Evolutionary conservation across 164 flowering plant species (phyloP).

Genomic region (Chimonanthus praecox): DNA sequence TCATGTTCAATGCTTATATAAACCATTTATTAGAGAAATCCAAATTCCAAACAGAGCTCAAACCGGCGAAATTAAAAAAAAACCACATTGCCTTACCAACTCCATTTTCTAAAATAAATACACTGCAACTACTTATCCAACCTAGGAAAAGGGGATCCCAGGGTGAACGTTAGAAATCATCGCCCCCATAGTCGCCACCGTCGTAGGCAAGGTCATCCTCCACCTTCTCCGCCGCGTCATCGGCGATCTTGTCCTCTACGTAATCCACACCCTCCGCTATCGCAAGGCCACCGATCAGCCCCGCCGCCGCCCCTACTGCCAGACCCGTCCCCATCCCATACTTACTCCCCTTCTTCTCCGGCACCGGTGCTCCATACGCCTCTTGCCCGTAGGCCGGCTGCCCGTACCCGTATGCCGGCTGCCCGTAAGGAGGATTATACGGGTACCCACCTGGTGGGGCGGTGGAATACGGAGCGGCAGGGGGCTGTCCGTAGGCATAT

Average conservation of each 20-base stretch:
- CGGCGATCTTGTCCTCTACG: constrained; percentile 60
- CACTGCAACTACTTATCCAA: no score
- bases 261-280: constrained; percentile 59
- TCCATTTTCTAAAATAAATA: no score
- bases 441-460: constrained; percentile 6
- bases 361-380: constrained; percentile 15
- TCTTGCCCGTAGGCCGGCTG: constrained; percentile 13
- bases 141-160: no score
- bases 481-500: not conserved
- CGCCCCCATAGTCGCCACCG: constrained; percentile 9
- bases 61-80: no score
- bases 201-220: constrained; percentile 47
- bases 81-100: no score
- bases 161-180: not conserved
- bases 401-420: constrained; percentile 6
- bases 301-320: constrained; percentile 84
- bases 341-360: constrained; percentile 36
- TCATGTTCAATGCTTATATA: no score
- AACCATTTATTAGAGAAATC: no score
- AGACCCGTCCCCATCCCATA: constrained; percentile 73
- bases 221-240: constrained; percentile 55
- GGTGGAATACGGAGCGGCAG: not conserved
- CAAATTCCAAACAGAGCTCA: no score
- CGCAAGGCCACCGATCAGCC: constrained; percentile 70
- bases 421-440: constrained; percentile 1